Percentiles rank a stretch among this genome's conserved stretches.
Evolutionary conservation across 768 basidiomycete species (phyloP).

Genomic region (Imleria badia): DNA sequence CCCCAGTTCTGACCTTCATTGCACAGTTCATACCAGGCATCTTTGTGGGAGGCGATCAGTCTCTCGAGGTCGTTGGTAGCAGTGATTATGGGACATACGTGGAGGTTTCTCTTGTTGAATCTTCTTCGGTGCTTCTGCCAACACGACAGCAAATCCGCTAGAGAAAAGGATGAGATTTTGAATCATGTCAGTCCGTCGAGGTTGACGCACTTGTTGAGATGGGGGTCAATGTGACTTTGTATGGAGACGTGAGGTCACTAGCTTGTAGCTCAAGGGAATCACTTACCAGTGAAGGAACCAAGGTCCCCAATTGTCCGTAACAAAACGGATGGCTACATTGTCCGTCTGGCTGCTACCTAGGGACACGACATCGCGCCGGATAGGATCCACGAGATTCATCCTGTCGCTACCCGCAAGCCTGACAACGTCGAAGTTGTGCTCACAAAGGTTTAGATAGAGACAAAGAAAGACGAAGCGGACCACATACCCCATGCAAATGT

Average conservation of each 20-base stretch:
- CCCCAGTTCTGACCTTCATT: too few relatives aligned
- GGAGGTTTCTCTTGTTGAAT: too few relatives aligned
- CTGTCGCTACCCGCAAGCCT: conserved; percentile 24
- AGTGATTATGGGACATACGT: too few relatives aligned
- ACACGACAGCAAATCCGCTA: conserved; percentile 22
- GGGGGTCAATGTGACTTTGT: too few relatives aligned
- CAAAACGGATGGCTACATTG: conserved; percentile 56
- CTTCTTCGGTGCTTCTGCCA: conserved; percentile 20
- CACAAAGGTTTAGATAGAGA: neutral
- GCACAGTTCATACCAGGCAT: too few relatives aligned
- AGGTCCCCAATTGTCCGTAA: conserved; percentile 63
- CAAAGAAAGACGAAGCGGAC: neutral
- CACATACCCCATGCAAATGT: conserved; percentile 40
- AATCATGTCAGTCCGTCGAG: too few relatives aligned
- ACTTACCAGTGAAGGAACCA: conserved; percentile 30
- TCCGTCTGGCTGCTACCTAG: conserved; percentile 29
- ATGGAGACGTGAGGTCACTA: too few relatives aligned
- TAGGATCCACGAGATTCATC: conserved; percentile 36
- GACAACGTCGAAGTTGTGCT: conserved; percentile 38
- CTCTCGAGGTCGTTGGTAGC: too few relatives aligned
- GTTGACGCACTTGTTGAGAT: too few relatives aligned
- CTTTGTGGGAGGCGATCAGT: too few relatives aligned
- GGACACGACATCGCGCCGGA: conserved; percentile 33
- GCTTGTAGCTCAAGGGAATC: too few relatives aligned
- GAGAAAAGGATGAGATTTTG: neutral